Percentiles rank a stretch among this genome's conserved stretches.
These are phyloP conservation scores for Phylloporus arenicola DNA, from an alignment of 768 basidiomycete genomes.

Conservation along the genomic window DNA sequence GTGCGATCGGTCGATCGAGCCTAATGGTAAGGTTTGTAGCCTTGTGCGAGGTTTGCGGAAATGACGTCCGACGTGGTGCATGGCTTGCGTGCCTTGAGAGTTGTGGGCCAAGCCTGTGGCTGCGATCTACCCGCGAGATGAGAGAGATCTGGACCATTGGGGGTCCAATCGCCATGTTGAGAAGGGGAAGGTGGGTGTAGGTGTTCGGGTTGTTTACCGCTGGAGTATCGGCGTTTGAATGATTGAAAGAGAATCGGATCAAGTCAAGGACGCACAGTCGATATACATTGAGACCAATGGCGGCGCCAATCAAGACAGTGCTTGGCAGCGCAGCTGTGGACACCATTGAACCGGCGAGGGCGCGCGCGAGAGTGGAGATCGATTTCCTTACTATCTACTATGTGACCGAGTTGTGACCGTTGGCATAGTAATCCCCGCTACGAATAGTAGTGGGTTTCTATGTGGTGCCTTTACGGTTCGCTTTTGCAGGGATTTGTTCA, in stretches of 20 bases:
- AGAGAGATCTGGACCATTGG: slow-evolving; percentile 29
- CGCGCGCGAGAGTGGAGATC: slow-evolving; percentile 66
- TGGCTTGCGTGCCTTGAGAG: slow-evolving; percentile 36
- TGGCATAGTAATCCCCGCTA: too few species aligned
- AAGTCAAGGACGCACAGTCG: slow-evolving; percentile 55
- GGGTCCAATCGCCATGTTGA: slow-evolving; percentile 54
- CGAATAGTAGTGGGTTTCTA: too few species aligned
- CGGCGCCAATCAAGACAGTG: slow-evolving; percentile 80
- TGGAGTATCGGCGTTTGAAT: slow-evolving; percentile 25
- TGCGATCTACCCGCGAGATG: slow-evolving; percentile 22
- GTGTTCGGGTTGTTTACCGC: slow-evolving; percentile 52
- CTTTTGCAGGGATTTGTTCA: too few species aligned
- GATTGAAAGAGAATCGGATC: background rate
- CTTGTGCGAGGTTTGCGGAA: slow-evolving; percentile 31
- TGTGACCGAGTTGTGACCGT: slow-evolving; percentile 19
- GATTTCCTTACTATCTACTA: too few species aligned
- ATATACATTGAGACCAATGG: slow-evolving; percentile 82
- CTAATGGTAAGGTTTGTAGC: slow-evolving; percentile 17
- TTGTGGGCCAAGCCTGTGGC: too few species aligned
- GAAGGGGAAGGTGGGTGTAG: slow-evolving; percentile 58
- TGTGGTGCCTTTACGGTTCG: too few species aligned
- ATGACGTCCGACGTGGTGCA: slow-evolving; percentile 33
- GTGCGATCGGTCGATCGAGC: too few species aligned
- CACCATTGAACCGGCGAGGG: slow-evolving; percentile 76
- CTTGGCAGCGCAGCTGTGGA: slow-evolving; percentile 80